Conservation (phyloP, 1,284 basidiomycete species). For the Kwoniella shivajii region DNA sequence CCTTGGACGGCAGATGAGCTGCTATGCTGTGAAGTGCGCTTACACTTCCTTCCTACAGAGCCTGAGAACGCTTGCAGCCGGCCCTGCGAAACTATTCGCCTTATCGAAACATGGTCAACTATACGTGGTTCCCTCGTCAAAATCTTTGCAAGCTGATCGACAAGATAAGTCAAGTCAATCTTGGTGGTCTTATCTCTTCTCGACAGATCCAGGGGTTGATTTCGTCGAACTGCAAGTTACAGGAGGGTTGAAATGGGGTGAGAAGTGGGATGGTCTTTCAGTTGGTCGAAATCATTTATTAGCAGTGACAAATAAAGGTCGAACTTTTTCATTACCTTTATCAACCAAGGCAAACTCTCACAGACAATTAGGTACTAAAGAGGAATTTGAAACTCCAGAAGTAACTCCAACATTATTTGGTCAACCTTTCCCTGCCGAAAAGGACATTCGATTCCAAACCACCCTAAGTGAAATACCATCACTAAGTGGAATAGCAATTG, state of each 20-base stretch:
- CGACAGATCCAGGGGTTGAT: slow-evolving; percentile 49
- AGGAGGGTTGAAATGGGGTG: slow-evolving; percentile 60
- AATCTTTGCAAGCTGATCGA: slow-evolving; percentile 42
- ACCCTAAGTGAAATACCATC: slow-evolving; percentile 78
- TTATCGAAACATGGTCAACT: slow-evolving; percentile 69
- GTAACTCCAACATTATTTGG: slow-evolving; percentile 34
- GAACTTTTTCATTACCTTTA: slow-evolving; percentile 78
- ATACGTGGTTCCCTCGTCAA: slow-evolving; percentile 66
- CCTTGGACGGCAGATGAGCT: not conserved
- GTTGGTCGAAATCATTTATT: slow-evolving; percentile 80
- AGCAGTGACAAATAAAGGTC: slow-evolving; percentile 77
- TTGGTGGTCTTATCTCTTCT: slow-evolving; percentile 43
- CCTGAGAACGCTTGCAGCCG: slow-evolving; percentile 64
- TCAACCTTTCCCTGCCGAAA: slow-evolving; percentile 39
- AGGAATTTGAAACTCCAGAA: slow-evolving; percentile 41
- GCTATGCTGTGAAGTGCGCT: not conserved
- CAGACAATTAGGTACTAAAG: slow-evolving; percentile 80
- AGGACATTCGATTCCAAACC: slow-evolving; percentile 70
- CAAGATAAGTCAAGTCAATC: slow-evolving; percentile 29
- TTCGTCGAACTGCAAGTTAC: slow-evolving; percentile 56
- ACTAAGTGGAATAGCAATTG: slow-evolving; percentile 65
- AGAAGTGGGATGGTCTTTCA: slow-evolving; percentile 69
- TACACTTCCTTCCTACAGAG: slow-evolving; percentile 58
- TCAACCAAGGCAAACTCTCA: slow-evolving; percentile 75
- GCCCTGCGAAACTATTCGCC: slow-evolving; percentile 65